Percentiles rank a stretch among this genome's conserved stretches.
Conservation (phyloP, 371 early-diverging fungal species). For the Dichotomocladium elegans region DNA sequence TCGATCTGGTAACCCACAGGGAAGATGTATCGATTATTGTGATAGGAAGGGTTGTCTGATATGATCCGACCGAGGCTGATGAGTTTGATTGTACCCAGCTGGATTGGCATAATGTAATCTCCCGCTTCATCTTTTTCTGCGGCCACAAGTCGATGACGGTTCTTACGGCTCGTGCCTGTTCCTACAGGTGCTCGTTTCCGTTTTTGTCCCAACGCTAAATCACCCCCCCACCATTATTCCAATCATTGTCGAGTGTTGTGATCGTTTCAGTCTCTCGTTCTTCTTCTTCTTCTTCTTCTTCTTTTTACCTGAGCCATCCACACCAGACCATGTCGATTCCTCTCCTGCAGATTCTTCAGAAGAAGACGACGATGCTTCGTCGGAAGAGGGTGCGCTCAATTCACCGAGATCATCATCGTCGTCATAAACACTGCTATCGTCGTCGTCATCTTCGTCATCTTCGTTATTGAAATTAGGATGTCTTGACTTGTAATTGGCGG, state of each 20-base stretch:
- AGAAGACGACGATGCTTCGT: constrained; percentile 5
- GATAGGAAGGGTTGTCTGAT: constrained; percentile 71
- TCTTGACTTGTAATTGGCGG: not conserved
- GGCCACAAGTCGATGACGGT: constrained; percentile 26
- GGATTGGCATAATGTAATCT: constrained; percentile 72
- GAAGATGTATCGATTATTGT: constrained; percentile 87
- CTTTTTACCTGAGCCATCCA: not conserved
- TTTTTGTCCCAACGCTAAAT: not conserved
- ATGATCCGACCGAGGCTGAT: constrained; percentile 66
- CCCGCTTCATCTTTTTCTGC: constrained; percentile 56
- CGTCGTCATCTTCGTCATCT: constrained; percentile 15
- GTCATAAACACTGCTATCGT: constrained; percentile 12
- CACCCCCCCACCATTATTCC: too few relatives aligned
- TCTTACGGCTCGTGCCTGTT: constrained; percentile 2
- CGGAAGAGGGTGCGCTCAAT: constrained; percentile 3
- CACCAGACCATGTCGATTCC: not conserved
- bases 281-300: too few relatives aligned
- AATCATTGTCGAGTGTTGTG: too few relatives aligned
- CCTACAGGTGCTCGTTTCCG: not conserved
- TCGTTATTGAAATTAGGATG: constrained; percentile 7
- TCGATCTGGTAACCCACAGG: constrained; percentile 77
- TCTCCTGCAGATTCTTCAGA: constrained; percentile 3
- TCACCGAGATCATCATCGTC: constrained; percentile 12
- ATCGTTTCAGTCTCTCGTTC: too few relatives aligned
- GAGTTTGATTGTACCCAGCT: constrained; percentile 67